Conservation (phyloP, 805 yeast genomes). For the Jamesozyma lodderae region DNA sequence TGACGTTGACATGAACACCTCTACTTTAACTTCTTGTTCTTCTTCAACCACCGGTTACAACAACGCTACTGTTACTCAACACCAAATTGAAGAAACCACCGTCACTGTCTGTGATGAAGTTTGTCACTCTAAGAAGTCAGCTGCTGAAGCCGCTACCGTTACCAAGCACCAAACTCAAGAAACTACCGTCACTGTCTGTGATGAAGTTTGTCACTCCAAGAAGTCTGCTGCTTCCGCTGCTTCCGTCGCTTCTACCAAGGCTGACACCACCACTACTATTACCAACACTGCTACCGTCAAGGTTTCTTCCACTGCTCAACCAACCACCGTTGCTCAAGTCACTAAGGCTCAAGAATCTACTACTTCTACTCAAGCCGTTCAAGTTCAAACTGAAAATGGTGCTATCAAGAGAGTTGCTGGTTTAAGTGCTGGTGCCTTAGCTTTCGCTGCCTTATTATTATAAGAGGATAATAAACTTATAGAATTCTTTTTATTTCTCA, state of each 20-base stretch:
- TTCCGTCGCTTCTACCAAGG: neutral
- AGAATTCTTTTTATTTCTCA: neutral
- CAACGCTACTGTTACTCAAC: conserved; percentile 1
- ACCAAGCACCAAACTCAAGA: conserved; percentile 1
- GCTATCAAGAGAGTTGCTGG: conserved; percentile 8
- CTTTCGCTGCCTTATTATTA: conserved; percentile 9
- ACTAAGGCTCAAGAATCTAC: conserved; percentile 2
- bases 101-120: conserved; percentile 10
- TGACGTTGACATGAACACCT: neutral
- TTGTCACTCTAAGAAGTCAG: conserved; percentile 8
- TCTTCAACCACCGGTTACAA: neutral
- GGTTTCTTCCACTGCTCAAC: neutral
- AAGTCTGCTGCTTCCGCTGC: conserved; percentile 5
- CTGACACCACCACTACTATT: conserved; percentile 1
- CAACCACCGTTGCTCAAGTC: conserved; percentile 1
- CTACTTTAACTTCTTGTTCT: conserved; percentile 1
- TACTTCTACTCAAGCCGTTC: conserved; percentile 4
- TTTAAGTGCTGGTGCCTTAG: conserved; percentile 8
- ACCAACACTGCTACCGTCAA: conserved; percentile 1
- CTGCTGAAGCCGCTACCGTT: conserved; percentile 3
- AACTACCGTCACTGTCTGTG: conserved; percentile 9
- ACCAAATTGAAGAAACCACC: conserved; percentile 3
- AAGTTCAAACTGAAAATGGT: conserved; percentile 10
- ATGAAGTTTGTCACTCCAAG: conserved; percentile 8
- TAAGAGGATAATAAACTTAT: neutral